A percentile compares a stretch with the other conserved stretches of the same genome.
These are phyloP conservation scores for Polytrichum commune DNA, from an alignment of 225 moss, liverwort and hornwort species.

Conservation along the genomic window DNA sequence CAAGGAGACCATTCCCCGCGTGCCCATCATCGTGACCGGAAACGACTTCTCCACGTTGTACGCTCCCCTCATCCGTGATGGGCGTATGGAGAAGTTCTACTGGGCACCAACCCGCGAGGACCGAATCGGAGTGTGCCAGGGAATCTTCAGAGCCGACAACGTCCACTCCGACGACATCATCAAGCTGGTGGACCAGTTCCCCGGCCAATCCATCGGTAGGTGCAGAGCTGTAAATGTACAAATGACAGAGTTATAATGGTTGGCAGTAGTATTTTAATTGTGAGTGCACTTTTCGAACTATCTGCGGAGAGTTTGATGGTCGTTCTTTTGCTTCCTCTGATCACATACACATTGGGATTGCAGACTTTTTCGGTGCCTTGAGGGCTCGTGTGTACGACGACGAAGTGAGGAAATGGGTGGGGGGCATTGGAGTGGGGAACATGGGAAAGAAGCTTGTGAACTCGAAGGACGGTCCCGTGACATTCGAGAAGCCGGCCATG, in stretches of 20 bases:
- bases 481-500: conserved; percentile 74
- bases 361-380: conserved; percentile 98
- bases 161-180: conserved; percentile 34
- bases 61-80: conserved; percentile 73
- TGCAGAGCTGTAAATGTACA: background rate
- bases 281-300: too few relatives aligned
- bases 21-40: conserved; percentile 82
- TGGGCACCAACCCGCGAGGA: conserved; percentile 95
- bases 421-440: conserved; percentile 52
- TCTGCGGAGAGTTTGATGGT: too few relatives aligned
- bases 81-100: conserved; percentile 84
- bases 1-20: conserved; percentile 73
- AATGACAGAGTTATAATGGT: too few relatives aligned
- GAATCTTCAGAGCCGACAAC: conserved; percentile 72
- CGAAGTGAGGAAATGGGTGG: conserved; percentile 82
- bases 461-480: conserved; percentile 55
- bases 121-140: conserved; percentile 81
- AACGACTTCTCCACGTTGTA: conserved; percentile 77
- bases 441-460: conserved; percentile 80
- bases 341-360: background rate
- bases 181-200: conserved; percentile 73
- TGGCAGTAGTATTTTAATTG: too few relatives aligned
- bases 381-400: conserved; percentile 97
- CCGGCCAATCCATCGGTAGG: conserved; percentile 91
- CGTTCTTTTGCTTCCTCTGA: too few relatives aligned